Evolutionary conservation across 768 basidiomycete species (phyloP).

Genomic region (Russula foetens): DNA sequence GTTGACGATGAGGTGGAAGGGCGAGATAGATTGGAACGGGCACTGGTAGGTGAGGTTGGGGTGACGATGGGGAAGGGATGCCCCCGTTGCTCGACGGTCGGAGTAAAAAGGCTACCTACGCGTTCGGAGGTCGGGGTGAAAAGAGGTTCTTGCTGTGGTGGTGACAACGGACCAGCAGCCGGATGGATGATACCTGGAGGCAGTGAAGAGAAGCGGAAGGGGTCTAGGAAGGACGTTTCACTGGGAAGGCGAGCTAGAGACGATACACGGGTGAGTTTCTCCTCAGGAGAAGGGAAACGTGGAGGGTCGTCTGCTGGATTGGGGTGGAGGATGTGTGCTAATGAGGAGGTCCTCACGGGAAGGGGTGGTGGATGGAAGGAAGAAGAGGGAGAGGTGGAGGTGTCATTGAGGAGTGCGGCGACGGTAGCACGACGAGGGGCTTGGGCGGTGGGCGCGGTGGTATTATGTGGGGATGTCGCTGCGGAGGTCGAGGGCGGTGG

Average conservation of each 20-base stretch:
- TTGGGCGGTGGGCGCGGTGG: slow-evolving; percentile 30
- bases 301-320: slow-evolving; percentile 16
- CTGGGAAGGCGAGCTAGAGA: slow-evolving; percentile 11
- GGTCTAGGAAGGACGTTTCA: slow-evolving; percentile 1
- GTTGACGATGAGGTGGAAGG: slow-evolving; percentile 21
- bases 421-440: slow-evolving; percentile 59
- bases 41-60: slow-evolving; percentile 13
- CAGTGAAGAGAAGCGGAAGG: background rate
- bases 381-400: slow-evolving; percentile 28
- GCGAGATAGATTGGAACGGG: slow-evolving; percentile 13
- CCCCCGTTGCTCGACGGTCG: slow-evolving; percentile 13
- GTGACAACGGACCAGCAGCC: background rate
- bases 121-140: slow-evolving; percentile 16
- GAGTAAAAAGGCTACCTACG: slow-evolving; percentile 7
- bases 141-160: slow-evolving; percentile 10
- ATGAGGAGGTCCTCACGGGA: slow-evolving; percentile 18
- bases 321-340: slow-evolving; percentile 22
- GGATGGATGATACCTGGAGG: slow-evolving; percentile 2
- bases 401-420: slow-evolving; percentile 67
- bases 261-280: slow-evolving; percentile 16
- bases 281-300: slow-evolving; percentile 19
- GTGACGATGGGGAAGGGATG: background rate
- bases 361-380: slow-evolving; percentile 15
- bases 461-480: slow-evolving; percentile 31
- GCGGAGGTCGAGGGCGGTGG: slow-evolving; percentile 21